Evolutionary conservation across 2,329 filamentous ascomycete genomes (phyloP).

Genomic region (Pseudogymnoascus sp.): DNA sequence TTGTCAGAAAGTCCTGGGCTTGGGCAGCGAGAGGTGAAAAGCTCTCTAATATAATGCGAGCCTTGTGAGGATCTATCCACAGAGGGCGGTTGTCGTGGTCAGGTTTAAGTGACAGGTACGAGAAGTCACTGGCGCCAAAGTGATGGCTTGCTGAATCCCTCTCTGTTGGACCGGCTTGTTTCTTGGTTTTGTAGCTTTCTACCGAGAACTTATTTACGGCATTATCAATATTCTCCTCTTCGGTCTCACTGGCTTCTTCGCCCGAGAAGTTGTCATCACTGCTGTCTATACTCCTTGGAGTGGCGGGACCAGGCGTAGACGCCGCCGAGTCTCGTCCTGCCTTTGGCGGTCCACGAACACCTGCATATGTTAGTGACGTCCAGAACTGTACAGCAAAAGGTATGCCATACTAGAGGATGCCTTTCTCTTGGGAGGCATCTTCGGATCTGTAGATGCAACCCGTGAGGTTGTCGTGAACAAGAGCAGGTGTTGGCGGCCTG

Average conservation of each 20-base stretch:
- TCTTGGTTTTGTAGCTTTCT: conserved; percentile 22
- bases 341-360: conserved; percentile 44
- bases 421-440: conserved; percentile 68
- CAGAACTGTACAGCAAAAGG: conserved; percentile 20
- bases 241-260: conserved; percentile 43
- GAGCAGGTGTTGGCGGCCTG: background rate
- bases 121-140: conserved; percentile 54
- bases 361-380: conserved; percentile 32
- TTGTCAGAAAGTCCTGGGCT: conserved; percentile 91
- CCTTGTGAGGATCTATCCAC: conserved; percentile 85
- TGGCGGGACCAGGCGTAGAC: conserved; percentile 55
- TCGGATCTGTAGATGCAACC: conserved; percentile 14
- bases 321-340: conserved; percentile 48
- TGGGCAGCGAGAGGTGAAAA: conserved; percentile 82
- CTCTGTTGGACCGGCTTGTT: conserved; percentile 4
- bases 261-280: conserved; percentile 45
- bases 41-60: conserved; percentile 85
- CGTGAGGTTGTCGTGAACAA: conserved; percentile 7
- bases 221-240: conserved; percentile 47
- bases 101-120: conserved; percentile 71
- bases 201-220: conserved; percentile 53
- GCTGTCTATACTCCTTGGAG: conserved; percentile 51
- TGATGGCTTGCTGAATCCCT: conserved; percentile 29
- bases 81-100: conserved; percentile 86
- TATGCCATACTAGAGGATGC: conserved; percentile 44